phyloP scores from a whole-genome alignment of 176 grass and related monocot species.

The Chrysopogon serrulatus region DNA sequence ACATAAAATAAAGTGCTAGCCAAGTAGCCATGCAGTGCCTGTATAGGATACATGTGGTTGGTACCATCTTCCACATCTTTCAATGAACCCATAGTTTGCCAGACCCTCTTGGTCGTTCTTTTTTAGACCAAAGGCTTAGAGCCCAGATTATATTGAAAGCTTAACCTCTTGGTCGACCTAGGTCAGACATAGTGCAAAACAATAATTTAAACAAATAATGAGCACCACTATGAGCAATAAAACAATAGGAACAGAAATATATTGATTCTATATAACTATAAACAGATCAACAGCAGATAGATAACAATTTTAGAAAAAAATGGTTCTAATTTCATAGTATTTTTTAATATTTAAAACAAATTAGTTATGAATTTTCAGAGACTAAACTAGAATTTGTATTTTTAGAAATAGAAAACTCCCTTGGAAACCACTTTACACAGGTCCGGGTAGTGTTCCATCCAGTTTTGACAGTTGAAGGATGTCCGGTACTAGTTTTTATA shows the following conservation, averaged over 20 bases:
- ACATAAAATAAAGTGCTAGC: background rate
- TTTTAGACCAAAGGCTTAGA: too few relatives aligned
- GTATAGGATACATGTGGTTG: too few relatives aligned
- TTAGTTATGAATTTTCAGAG: background rate
- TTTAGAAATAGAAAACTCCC: background rate
- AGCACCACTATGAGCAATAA: too few relatives aligned
- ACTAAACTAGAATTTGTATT: background rate
- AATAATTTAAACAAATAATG: too few relatives aligned
- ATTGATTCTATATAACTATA: background rate
- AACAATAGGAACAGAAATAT: background rate
- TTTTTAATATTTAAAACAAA: background rate
- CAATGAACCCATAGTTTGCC: too few relatives aligned
- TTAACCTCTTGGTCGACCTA: too few relatives aligned
- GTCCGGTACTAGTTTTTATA: background rate
- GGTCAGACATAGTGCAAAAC: too few relatives aligned
- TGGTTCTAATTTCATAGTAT: background rate
- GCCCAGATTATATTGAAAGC: too few relatives aligned
- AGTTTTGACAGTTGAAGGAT: background rate
- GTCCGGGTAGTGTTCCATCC: background rate
- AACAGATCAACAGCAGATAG: background rate
- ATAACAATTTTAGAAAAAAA: background rate
- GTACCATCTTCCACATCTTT: too few relatives aligned
- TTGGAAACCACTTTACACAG: background rate
- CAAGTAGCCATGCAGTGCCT: too few relatives aligned
- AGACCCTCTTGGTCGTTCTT: too few relatives aligned